Base-by-base conservation (phyloP, 139 green algal genomes). In the Micromonas commoda region DNA sequence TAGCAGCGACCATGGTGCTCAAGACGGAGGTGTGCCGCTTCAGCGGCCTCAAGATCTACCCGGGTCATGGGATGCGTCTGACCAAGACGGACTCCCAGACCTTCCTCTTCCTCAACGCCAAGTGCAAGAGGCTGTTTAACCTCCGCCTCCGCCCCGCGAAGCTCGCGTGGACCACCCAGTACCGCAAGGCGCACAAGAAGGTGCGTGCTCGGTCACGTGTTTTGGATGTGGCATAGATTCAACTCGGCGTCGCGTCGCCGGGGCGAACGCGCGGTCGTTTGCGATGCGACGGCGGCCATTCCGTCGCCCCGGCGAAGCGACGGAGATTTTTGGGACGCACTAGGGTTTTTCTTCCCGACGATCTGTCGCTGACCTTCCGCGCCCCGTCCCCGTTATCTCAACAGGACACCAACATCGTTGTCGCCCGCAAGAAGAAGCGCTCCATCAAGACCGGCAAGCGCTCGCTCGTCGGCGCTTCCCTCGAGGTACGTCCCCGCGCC, bases 121-220 rank as follows among this genome's bases (percentile, higher is more conserved):
- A 99, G 88, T 91, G 85, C 84, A 94, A 92, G 85, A 85, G 77
- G 31, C 82, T 97, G 82, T 97, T 91, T 88, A 86, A 94, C 86
- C 91, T 97, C 83, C 86, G 91, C 54, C 89, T 96, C 82, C 85
- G 92, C 53, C 91, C 95, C n/a, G 91, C 93, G 54, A 99, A 98
- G 91, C 88, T 99, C 60, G 91, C 91, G 51, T 99, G 95, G 95
- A 98, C 95, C 33, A 83, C 78, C 16, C 82, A 83, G 16, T 99
- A 97, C 91, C 88, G 93, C 54, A 98, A 97, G 89, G 82, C 88
- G 84, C 94, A 98, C 91, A 96, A 96, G 86, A 98, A 98, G 91
- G 93, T 93, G 81, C 89, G 37, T 13, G 76, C 28, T n/a, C 2
- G 31, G 20, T 4, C 4, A 74, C 21, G 31, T 21, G 20, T 21